Evolutionary conservation across 2,329 filamentous ascomycete species (phyloP).

Genomic region (Clonostachys sp.): DNA sequence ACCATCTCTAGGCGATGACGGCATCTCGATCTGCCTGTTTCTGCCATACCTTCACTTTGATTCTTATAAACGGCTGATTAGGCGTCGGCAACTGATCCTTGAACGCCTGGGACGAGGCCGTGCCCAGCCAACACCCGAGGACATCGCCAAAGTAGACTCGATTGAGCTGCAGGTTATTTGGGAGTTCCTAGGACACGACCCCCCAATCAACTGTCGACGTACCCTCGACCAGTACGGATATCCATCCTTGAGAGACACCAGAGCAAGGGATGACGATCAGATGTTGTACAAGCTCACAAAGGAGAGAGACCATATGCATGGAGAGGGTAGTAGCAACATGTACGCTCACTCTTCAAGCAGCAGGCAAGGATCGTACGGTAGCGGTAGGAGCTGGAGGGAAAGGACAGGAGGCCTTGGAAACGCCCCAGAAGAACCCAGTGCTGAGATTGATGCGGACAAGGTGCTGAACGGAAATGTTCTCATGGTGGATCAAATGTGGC

Average conservation of each 20-base stretch:
- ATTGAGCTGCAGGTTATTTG: constrained; percentile 57
- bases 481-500: constrained; percentile 66
- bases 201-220: constrained; percentile 55
- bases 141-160: constrained; percentile 48
- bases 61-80: constrained; percentile 53
- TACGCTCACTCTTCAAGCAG: constrained; percentile 21
- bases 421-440: constrained; percentile 13
- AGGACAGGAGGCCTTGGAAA: constrained; percentile 10
- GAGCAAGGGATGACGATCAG: constrained; percentile 59
- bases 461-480: constrained; percentile 51
- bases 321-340: constrained; percentile 12
- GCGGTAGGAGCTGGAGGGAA: constrained; percentile 18
- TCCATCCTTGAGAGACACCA: constrained; percentile 54
- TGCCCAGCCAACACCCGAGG: constrained; percentile 48
- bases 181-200: constrained; percentile 57
- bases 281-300: constrained; percentile 65
- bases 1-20: constrained; percentile 13
- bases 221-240: constrained; percentile 63
- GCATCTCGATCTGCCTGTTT: constrained; percentile 42
- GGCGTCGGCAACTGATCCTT: constrained; percentile 49
- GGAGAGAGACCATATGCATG: constrained; percentile 21
- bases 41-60: constrained; percentile 62
- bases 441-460: constrained; percentile 22
- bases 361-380: constrained; percentile 14
- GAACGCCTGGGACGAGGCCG: constrained; percentile 48